A percentile compares a stretch with the other conserved stretches of the same genome.
These are phyloP conservation scores for Maudiozyma humilis DNA, from an alignment of 1,139 yeast species.

Conservation along the genomic window DNA sequence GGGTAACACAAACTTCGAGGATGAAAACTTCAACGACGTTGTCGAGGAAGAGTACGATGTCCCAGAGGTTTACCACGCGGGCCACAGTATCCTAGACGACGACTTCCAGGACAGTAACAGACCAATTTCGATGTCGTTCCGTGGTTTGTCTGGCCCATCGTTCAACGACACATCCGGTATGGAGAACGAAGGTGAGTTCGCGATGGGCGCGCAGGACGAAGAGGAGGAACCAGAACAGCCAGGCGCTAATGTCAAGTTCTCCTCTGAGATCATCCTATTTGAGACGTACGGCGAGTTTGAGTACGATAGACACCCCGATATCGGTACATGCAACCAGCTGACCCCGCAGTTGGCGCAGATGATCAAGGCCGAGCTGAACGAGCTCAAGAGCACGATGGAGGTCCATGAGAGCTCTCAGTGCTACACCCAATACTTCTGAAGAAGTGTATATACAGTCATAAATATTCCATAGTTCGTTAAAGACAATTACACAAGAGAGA, in stretches of 20 bases:
- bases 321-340: conserved; percentile 86
- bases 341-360: conserved; percentile 84
- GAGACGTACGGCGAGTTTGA: conserved; percentile 81
- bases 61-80: conserved; percentile 12
- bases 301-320: conserved; percentile 89
- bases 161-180: conserved; percentile 32
- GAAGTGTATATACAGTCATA: not conserved
- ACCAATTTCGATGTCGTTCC: conserved; percentile 62
- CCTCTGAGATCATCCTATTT: conserved; percentile 74
- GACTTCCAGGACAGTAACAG: conserved; percentile 26
- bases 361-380: conserved; percentile 79
- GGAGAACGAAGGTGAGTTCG: not conserved
- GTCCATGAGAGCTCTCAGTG: conserved; percentile 70
- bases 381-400: conserved; percentile 69
- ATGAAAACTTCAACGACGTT: conserved; percentile 22
- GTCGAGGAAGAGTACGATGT: conserved; percentile 1
- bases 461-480: too few relatives aligned
- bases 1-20: conserved; percentile 20
- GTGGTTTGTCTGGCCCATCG: conserved; percentile 53
- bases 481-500: too few relatives aligned
- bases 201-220: not conserved
- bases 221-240: conserved; percentile 4
- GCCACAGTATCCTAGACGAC: conserved; percentile 14
- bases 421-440: conserved; percentile 72
- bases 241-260: conserved; percentile 51